Evolutionary conservation across 257 asterid genomes (phyloP).

Genomic region (Solanum corneliomulleri): DNA sequence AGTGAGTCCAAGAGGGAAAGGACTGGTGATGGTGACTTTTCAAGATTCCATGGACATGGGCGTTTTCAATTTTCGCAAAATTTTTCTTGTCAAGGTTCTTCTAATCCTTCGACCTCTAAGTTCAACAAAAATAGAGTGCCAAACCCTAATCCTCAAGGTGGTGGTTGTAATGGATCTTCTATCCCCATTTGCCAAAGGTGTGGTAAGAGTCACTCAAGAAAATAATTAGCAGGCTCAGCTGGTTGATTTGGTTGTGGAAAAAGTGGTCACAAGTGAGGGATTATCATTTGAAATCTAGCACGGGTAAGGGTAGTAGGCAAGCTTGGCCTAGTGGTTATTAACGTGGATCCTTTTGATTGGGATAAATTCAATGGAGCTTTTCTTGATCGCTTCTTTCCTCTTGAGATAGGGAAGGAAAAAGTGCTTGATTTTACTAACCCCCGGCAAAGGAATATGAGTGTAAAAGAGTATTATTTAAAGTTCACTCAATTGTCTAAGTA

Average conservation of each 20-base stretch:
- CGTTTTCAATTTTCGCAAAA: not conserved
- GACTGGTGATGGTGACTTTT: not conserved
- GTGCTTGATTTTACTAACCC: not conserved
- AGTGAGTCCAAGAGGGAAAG: not conserved
- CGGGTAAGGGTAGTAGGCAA: not conserved
- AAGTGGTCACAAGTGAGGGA: not conserved
- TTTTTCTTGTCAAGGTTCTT: not conserved
- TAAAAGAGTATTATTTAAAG: no score
- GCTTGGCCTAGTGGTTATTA: not conserved
- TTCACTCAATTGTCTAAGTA: no score
- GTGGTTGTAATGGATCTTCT: not conserved
- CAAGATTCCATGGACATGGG: not conserved
- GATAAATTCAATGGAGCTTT: not conserved
- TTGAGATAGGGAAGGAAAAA: no score
- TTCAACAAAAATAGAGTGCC: no score
- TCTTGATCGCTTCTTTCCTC: not conserved
- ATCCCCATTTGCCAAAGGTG: no score
- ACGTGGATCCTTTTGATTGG: not conserved
- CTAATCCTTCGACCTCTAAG: not conserved
- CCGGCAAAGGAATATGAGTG: no score
- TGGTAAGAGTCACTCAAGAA: not conserved
- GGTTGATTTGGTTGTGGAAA: not conserved
- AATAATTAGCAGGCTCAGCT: not conserved
- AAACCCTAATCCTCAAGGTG: not conserved
- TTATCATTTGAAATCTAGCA: no score